phyloP scores from a whole-genome alignment of 768 basidiomycete species.

The Lactarius vividus region DNA sequence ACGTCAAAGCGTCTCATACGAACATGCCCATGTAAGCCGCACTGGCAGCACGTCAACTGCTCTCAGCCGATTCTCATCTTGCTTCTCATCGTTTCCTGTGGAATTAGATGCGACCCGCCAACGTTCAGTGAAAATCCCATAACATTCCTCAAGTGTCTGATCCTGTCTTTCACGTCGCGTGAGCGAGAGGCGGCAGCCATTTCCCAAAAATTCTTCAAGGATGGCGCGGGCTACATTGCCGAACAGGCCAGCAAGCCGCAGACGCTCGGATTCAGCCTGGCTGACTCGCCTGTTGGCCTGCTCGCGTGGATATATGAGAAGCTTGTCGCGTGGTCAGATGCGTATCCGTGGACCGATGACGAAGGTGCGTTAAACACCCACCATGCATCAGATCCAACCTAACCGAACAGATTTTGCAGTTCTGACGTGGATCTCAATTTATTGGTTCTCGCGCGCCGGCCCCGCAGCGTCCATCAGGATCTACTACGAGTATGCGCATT shows the following conservation, averaged over 20 bases:
- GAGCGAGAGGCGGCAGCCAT: constrained; percentile 39
- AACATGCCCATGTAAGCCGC: constrained; percentile 34
- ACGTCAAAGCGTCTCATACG: constrained; percentile 37
- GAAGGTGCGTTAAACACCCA: constrained; percentile 38
- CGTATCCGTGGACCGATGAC: constrained; percentile 54
- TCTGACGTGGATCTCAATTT: constrained; percentile 58
- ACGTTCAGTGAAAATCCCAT: constrained; percentile 31
- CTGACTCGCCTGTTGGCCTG: constrained; percentile 53
- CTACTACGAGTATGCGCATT: constrained; percentile 47
- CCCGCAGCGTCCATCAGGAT: constrained; percentile 57
- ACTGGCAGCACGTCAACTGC: neutral
- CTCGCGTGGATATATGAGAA: constrained; percentile 38
- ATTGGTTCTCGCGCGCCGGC: constrained; percentile 56
- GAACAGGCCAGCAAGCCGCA: constrained; percentile 38
- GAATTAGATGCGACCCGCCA: constrained; percentile 23
- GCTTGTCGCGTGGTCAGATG: constrained; percentile 36
- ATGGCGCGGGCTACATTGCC: constrained; percentile 40
- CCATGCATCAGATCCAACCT: neutral
- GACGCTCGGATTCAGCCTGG: constrained; percentile 45
- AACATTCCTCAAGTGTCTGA: constrained; percentile 32
- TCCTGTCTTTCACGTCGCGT: constrained; percentile 35
- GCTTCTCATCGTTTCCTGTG: neutral
- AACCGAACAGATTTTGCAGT: constrained; percentile 36
- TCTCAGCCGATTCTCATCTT: neutral
- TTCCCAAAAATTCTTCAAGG: constrained; percentile 32